Percentiles rank a stretch among this genome's conserved stretches.
Conservation (phyloP, 2,329 filamentous ascomycete species). For the Hypoxylon sp. region DNA sequence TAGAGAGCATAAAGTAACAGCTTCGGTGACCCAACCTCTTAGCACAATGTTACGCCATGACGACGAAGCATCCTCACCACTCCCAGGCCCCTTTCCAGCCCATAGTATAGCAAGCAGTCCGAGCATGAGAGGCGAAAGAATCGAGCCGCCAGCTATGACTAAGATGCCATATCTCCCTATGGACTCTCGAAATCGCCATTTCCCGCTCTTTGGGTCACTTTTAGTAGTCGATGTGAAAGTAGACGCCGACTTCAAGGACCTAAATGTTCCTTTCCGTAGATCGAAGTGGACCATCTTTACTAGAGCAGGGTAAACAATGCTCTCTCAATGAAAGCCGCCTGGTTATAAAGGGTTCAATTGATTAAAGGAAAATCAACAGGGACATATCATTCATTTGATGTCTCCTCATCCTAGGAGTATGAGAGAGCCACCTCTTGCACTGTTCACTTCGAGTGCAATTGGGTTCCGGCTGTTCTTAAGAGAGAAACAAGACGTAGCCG, state of each 20-base stretch:
- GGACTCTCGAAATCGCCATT: constrained; percentile 32
- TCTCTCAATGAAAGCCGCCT: background rate
- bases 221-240: constrained; percentile 15
- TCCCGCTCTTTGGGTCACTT: constrained; percentile 3
- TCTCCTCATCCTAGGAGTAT: background rate
- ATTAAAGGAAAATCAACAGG: background rate
- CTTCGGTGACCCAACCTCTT: constrained; percentile 38
- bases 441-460: background rate
- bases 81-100: constrained; percentile 37
- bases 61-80: constrained; percentile 27
- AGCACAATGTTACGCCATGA: constrained; percentile 47
- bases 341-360: background rate
- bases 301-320: background rate
- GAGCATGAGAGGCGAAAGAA: constrained; percentile 39
- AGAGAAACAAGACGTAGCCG: background rate
- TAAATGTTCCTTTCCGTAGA: constrained; percentile 18
- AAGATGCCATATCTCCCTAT: constrained; percentile 34
- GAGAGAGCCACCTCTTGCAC: background rate
- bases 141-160: constrained; percentile 39
- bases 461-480: background rate
- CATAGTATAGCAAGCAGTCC: constrained; percentile 45
- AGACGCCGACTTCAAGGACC: constrained; percentile 11
- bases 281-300: constrained; percentile 9
- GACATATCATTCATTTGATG: background rate
- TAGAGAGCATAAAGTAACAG: constrained; percentile 44